Percentiles rank a stretch among this genome's conserved stretches.
phyloP scores from a whole-genome alignment of 768 basidiomycete species.

The Pilatotrama ljubarskyi region DNA sequence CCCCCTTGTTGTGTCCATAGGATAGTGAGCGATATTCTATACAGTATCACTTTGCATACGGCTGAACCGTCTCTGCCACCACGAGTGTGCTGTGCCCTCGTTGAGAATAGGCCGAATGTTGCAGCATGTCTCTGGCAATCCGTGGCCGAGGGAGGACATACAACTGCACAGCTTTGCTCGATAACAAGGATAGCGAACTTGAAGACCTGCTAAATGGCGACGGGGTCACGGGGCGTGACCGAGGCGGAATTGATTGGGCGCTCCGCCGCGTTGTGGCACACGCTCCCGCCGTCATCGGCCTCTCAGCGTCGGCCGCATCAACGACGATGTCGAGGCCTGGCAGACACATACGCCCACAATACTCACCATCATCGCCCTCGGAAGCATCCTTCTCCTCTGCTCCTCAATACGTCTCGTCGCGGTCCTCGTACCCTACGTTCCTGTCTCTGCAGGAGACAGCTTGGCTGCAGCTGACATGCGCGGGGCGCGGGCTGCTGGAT shows the following conservation, averaged over 20 bases:
- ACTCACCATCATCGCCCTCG: neutral
- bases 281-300: neutral
- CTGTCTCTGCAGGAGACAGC: slow-evolving; percentile 62
- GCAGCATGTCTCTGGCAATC: too few relatives aligned
- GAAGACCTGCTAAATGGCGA: slow-evolving; percentile 1
- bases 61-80: neutral
- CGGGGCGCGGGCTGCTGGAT: slow-evolving; percentile 61
- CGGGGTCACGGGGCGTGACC: neutral
- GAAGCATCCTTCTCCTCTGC: slow-evolving; percentile 1
- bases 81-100: too few relatives aligned
- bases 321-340: slow-evolving; percentile 12
- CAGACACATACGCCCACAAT: slow-evolving; percentile 4
- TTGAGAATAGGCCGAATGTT: too few relatives aligned
- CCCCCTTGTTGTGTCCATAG: slow-evolving; percentile 18
- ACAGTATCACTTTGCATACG: slow-evolving; percentile 11
- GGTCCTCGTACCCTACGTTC: slow-evolving; percentile 67
- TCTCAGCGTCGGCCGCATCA: slow-evolving; percentile 5
- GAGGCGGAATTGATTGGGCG: neutral
- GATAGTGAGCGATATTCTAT: slow-evolving; percentile 14
- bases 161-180: too few relatives aligned
- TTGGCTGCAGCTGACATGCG: slow-evolving; percentile 59
- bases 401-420: slow-evolving; percentile 32
- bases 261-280: neutral
- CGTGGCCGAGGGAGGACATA: too few relatives aligned
- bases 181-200: neutral